Conservation (phyloP, 768 basidiomycete species). For the Calocybe gangraenosa region DNA sequence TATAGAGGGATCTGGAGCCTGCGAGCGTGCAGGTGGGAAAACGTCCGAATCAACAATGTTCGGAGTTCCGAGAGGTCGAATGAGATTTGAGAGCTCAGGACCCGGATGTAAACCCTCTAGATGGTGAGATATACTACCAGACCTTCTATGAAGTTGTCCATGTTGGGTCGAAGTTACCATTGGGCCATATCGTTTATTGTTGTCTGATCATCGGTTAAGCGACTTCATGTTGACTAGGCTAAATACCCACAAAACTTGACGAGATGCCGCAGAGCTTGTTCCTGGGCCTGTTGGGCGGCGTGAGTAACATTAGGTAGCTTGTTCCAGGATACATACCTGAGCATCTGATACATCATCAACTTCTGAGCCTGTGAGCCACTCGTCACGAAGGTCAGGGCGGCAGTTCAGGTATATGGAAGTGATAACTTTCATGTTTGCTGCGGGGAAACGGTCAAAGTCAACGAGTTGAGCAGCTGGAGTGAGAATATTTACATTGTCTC, state of each 20-base stretch:
- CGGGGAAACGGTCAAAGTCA: constrained; percentile 2
- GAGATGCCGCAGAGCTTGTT: constrained; percentile 88
- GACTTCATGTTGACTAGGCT: neutral
- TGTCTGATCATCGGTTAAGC: constrained; percentile 47
- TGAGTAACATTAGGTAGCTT: constrained; percentile 1
- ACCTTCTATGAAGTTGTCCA: constrained; percentile 61
- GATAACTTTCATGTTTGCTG: constrained; percentile 99
- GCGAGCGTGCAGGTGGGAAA: constrained; percentile 90
- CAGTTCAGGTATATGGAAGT: constrained; percentile 98
- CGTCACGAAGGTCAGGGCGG: constrained; percentile 93
- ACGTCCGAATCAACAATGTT: constrained; percentile 84
- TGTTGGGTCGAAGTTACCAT: constrained; percentile 49
- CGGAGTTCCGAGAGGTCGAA: constrained; percentile 71
- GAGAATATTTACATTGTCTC: constrained; percentile 74
- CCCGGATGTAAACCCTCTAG: constrained; percentile 75
- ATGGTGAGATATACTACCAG: constrained; percentile 80
- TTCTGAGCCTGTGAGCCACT: constrained; percentile 94
- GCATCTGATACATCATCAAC: constrained; percentile 91
- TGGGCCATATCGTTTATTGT: constrained; percentile 83
- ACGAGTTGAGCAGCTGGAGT: constrained; percentile 3
- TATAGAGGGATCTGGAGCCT: constrained; percentile 76
- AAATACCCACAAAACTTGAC: constrained; percentile 83
- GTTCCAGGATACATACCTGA: constrained; percentile 45
- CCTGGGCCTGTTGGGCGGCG: constrained; percentile 65
- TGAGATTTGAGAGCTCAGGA: constrained; percentile 68